Conservation (phyloP, 306 rosid species). For the Vigna mungo region DNA sequence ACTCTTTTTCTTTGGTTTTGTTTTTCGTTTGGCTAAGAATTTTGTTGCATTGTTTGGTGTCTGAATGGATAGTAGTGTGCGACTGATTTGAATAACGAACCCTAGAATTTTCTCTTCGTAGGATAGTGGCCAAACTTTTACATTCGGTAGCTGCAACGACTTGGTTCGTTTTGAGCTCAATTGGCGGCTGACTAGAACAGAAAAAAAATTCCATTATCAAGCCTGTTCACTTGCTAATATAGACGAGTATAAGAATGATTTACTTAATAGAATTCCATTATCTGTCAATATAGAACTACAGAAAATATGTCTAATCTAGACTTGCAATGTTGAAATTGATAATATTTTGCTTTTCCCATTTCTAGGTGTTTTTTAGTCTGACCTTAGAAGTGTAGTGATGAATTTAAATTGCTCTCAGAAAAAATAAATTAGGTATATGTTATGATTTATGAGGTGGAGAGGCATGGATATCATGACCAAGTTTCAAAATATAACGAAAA, state of each 20-base stretch:
- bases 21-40: neutral
- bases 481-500: neutral
- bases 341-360: neutral
- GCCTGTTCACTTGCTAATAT: neutral
- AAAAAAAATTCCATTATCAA: neutral
- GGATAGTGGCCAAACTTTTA: constrained; percentile 1
- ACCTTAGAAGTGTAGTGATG: constrained; percentile 1
- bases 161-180: constrained; percentile 9
- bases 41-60: constrained; percentile 5
- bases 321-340: neutral
- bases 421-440: neutral
- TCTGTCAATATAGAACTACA: neutral
- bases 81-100: neutral
- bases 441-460: constrained; percentile 30
- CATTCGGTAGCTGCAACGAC: neutral
- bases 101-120: constrained; percentile 5
- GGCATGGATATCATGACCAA: neutral
- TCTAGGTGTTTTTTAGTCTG: neutral
- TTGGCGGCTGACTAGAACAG: neutral
- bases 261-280: neutral
- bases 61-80: neutral
- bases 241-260: neutral
- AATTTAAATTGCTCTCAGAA: neutral
- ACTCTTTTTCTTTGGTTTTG: neutral
- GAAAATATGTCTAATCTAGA: neutral